Conservation (phyloP, 257 asterid genomes). For the Lithospermum erythrorhizon region DNA sequence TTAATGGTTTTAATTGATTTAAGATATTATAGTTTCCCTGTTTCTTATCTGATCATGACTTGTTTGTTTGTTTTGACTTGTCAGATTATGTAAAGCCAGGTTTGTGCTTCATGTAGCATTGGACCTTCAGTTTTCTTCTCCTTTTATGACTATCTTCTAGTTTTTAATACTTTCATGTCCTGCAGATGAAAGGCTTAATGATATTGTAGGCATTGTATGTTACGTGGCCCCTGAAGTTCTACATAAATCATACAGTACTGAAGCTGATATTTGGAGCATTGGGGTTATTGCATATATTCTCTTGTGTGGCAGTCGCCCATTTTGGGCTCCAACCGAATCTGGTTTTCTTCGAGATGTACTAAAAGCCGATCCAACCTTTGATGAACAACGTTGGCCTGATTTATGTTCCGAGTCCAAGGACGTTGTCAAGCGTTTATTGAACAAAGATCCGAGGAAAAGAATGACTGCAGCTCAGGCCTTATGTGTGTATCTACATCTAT, state of each 20-base stretch:
- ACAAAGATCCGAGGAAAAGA: constrained; percentile 51
- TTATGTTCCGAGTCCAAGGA: constrained; percentile 44
- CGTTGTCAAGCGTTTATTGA: constrained; percentile 38
- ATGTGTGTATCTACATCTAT: constrained; percentile 27
- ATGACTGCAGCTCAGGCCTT: constrained; percentile 69
- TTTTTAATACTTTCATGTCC: constrained; percentile 7
- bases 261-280: constrained; percentile 47
- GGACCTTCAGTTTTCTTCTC: background rate
- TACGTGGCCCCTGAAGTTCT: constrained; percentile 47
- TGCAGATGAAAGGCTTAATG: constrained; percentile 61
- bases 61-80: constrained; percentile 32
- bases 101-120: constrained; percentile 6
- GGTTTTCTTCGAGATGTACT: constrained; percentile 49
- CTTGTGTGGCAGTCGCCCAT: constrained; percentile 61
- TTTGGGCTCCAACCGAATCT: constrained; percentile 70
- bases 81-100: constrained; percentile 63
- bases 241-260: constrained; percentile 34
- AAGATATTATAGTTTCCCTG: background rate
- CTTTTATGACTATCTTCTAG: constrained; percentile 2
- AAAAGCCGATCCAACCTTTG: constrained; percentile 47
- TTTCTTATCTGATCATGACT: background rate
- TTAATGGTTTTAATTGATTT: background rate
- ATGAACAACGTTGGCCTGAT: constrained; percentile 55
- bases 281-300: constrained; percentile 50
- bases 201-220: constrained; percentile 59